Percentiles rank a stretch among this genome's conserved stretches.
These are phyloP conservation scores for Entomortierella lignicola DNA, from an alignment of 192 early-diverging fungal species.

Conservation along the genomic window DNA sequence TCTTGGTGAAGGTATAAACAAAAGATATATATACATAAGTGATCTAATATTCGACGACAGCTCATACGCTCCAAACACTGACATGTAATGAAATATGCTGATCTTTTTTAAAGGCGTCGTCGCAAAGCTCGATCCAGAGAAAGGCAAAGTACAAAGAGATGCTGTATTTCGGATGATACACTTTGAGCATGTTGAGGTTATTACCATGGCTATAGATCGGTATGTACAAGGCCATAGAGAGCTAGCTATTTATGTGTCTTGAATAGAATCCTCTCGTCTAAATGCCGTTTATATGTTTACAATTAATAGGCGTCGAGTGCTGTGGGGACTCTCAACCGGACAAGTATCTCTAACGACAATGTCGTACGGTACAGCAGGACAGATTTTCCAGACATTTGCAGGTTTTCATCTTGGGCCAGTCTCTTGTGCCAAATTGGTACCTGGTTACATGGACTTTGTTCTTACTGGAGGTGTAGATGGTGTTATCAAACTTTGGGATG, in stretches of 20 bases:
- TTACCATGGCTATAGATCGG: slow-evolving; percentile 67
- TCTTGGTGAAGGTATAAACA: slow-evolving; percentile 56
- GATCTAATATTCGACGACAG: slow-evolving; percentile 2
- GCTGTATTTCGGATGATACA: slow-evolving; percentile 61
- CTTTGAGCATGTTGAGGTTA: slow-evolving; percentile 45
- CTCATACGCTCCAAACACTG: too few relatives aligned
- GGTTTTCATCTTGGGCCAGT: slow-evolving; percentile 70
- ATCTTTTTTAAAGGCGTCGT: too few relatives aligned
- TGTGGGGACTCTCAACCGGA: slow-evolving; percentile 68
- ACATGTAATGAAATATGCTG: too few relatives aligned
- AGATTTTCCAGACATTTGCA: slow-evolving; percentile 59
- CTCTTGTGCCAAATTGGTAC: slow-evolving; percentile 33
- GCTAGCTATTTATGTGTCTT: too few relatives aligned
- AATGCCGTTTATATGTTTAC: too few relatives aligned
- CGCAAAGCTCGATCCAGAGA: slow-evolving; percentile 65
- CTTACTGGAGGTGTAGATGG: slow-evolving; percentile 66
- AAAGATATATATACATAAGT: neutral
- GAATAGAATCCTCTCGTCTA: too few relatives aligned
- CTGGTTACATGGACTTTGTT: slow-evolving; percentile 37
- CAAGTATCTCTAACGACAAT: slow-evolving; percentile 62
- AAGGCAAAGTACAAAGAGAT: slow-evolving; percentile 71
- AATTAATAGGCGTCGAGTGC: slow-evolving; percentile 59
- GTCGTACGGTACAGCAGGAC: slow-evolving; percentile 49
- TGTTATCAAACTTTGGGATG: slow-evolving; percentile 64
- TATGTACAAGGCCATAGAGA: slow-evolving; percentile 17